Conservation (phyloP, 163 green algal species). For the Volvox carteri region DNA sequence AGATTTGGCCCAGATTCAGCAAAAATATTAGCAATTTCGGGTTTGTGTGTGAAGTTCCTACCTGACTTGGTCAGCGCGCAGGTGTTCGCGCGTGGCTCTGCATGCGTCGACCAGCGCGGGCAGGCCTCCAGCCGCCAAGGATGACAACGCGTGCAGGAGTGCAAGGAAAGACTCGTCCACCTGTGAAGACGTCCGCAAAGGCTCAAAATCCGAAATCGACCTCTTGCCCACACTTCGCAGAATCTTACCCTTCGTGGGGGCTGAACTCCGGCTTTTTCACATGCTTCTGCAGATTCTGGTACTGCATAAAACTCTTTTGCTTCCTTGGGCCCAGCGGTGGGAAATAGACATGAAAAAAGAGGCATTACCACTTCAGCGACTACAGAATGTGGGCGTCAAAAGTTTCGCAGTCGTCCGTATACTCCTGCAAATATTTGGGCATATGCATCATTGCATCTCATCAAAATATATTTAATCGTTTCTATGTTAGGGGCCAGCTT, state of each 20-base stretch:
- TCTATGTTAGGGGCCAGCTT: not conserved
- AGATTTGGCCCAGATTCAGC: not conserved
- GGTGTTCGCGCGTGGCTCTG: not conserved
- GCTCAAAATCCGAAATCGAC: not conserved
- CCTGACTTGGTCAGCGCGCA: constrained; percentile 20
- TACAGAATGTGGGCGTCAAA: constrained; percentile 2
- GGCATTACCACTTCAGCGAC: not conserved
- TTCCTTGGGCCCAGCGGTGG: not conserved
- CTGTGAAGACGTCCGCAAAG: not conserved
- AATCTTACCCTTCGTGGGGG: not conserved
- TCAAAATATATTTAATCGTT: not conserved
- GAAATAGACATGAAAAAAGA: constrained; percentile 2
- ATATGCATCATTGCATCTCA: not conserved
- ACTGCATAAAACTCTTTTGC: not conserved
- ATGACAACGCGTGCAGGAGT: constrained; percentile 10
- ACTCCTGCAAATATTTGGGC: not conserved
- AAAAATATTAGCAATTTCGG: not conserved
- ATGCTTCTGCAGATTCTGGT: not conserved
- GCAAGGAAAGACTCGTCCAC: not conserved
- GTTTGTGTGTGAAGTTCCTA: not conserved
- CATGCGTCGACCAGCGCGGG: constrained; percentile 9
- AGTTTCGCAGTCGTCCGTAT: not conserved
- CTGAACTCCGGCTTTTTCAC: not conserved
- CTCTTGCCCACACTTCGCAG: not conserved
- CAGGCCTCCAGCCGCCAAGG: not conserved